Evolutionary conservation across 1,139 yeast genomes (phyloP).

Genomic region (Candida sp.): DNA sequence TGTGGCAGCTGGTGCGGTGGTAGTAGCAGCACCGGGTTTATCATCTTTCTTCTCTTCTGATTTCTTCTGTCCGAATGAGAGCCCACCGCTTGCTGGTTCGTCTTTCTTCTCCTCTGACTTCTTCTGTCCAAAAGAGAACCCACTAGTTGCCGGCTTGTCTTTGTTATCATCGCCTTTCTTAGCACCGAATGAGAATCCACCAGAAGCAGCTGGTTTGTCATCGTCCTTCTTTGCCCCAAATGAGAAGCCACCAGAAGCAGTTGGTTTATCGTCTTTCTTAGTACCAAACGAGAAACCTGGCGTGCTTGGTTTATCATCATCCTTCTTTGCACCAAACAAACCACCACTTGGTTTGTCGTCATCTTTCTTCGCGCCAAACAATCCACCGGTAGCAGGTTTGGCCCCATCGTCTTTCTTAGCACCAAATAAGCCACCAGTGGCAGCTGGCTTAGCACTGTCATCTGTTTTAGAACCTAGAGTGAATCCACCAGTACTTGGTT

Average conservation of each 20-base stretch:
- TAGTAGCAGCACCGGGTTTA: conserved; percentile 14
- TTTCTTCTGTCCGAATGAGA: conserved; percentile 30
- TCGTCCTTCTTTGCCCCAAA: conserved; percentile 28
- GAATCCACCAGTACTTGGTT: conserved; percentile 7
- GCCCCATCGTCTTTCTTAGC: conserved; percentile 22
- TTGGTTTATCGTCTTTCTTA: conserved; percentile 24
- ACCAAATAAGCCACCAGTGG: conserved; percentile 21
- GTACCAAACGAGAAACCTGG: conserved; percentile 12
- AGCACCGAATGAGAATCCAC: conserved; percentile 20
- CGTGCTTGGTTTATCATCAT: conserved; percentile 18
- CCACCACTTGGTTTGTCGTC: conserved; percentile 17
- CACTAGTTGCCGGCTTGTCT: conserved; percentile 14
- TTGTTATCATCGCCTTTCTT: conserved; percentile 20
- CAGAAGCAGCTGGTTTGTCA: conserved; percentile 21
- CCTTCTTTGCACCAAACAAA: conserved; percentile 23
- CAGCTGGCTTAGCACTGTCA: conserved; percentile 18
- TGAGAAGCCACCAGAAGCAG: conserved; percentile 14
- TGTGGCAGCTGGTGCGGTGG: conserved; percentile 11
- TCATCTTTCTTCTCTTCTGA: conserved; percentile 24
- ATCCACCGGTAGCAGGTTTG: conserved; percentile 15
- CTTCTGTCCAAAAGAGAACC: conserved; percentile 17
- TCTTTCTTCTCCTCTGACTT: conserved; percentile 19
- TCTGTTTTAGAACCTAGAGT: conserved; percentile 21
- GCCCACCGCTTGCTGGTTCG: conserved; percentile 18
- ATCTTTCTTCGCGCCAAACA: conserved; percentile 27